Evolutionary conservation across 2,329 filamentous ascomycete species (phyloP).

Genomic region (Claviceps sp.): DNA sequence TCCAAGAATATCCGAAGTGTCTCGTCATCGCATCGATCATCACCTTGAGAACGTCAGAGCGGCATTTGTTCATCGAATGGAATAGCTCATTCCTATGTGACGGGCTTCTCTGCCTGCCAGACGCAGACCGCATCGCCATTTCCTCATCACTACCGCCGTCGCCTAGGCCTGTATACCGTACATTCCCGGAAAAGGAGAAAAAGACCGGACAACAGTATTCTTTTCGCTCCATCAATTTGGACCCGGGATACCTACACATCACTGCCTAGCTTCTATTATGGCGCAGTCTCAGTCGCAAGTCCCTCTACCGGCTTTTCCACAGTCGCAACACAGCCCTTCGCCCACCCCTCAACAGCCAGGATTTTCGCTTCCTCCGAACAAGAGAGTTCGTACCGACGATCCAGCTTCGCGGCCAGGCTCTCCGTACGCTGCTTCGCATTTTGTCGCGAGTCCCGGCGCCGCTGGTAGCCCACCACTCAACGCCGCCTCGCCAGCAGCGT

Average conservation of each 20-base stretch:
- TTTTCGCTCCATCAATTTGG: constrained; percentile 5
- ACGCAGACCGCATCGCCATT: constrained; percentile 10
- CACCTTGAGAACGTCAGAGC: constrained; percentile 1
- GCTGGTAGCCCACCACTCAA: constrained; percentile 27
- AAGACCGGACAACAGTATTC: not conserved
- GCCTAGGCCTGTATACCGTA: not conserved
- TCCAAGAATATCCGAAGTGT: not conserved
- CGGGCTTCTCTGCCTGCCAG: constrained; percentile 38
- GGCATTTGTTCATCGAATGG: constrained; percentile 28
- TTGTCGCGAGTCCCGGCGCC: constrained; percentile 31
- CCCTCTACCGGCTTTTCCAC: constrained; percentile 46
- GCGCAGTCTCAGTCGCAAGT: constrained; percentile 43
- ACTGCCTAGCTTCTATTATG: constrained; percentile 24
- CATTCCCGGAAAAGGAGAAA: not conserved
- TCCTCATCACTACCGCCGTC: not conserved
- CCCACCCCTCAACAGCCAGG: constrained; percentile 41
- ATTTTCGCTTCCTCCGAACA: constrained; percentile 52
- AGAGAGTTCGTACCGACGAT: constrained; percentile 48
- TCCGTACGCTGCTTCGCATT: constrained; percentile 42
- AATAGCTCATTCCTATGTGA: constrained; percentile 29
- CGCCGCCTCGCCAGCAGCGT: constrained; percentile 22
- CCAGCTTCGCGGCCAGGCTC: constrained; percentile 54
- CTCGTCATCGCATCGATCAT: not conserved
- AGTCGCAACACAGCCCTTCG: constrained; percentile 47
- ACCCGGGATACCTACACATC: constrained; percentile 1